Base-by-base conservation (phyloP, 2,329 filamentous ascomycete species). In the Aspergillus jensenii region DNA sequence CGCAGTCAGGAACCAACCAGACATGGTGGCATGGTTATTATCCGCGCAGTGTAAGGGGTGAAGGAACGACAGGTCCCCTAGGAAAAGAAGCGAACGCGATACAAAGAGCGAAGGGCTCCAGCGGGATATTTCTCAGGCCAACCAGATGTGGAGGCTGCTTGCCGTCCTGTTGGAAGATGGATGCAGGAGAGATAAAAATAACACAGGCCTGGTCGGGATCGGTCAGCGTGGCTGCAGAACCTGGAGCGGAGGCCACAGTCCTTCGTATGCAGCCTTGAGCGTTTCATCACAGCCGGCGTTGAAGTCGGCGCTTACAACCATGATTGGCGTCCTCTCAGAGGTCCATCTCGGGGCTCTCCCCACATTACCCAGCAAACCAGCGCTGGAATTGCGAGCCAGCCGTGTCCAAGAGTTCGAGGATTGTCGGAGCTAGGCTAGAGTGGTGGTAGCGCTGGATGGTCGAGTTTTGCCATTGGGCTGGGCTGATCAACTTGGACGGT, bases 231-330 rank as follows among this genome's bases (percentile, higher is more conserved):
- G 55, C 51, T 65, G 65, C 65, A 64, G 63, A 48, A 53, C 21
- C 14, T 15, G 35, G 31, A 40, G 25, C 51, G 50, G 41, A 27
- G 45, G 40, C 35, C 12, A 37, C 35, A 40, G 49, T 33, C 19
- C 52, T 17, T 54, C 23, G 65, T 62, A 66, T 72, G 70, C 70
- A 70, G 59, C 61, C 65, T 60, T 43, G 49, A 52, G 51, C 35
- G 59, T 65, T 67, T 68, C 66, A 70, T 73, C 71, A 73, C 71
- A 71, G 63, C 47, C 66, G 65, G 64, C 61, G 66, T 66, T 45
- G 52, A 52, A 62, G 59, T 64, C 60, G 67, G 71, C 70, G 70
- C 70, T 64, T 73, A 70, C 55, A 51, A 35, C 14, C n/a, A n/a
- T 33, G 31, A 53, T 58, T 52, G 40, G 14, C 56, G 58, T 35